phyloP scores from a whole-genome alignment of 176 grass and related monocot species.

The Dendrocalamus sinicus region DNA sequence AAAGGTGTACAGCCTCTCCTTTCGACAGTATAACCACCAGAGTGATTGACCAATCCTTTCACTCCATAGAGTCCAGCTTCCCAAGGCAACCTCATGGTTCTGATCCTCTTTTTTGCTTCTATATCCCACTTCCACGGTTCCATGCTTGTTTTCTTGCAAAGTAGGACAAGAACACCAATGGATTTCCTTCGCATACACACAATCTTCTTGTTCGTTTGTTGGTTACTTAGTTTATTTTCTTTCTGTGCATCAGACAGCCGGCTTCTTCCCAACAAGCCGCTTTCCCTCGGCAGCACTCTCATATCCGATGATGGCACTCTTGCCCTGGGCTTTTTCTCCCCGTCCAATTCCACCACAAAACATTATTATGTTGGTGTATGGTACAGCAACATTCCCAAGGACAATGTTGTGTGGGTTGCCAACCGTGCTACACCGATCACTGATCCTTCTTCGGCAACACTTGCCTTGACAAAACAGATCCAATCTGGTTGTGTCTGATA shows the following conservation, averaged over 20 bases:
- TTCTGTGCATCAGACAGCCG: slow-evolving; percentile 16
- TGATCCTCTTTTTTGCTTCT: not conserved
- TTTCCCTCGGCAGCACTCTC: slow-evolving; percentile 6
- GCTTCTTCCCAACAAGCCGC: slow-evolving; percentile 14
- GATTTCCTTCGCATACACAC: not conserved
- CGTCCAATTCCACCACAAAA: not conserved
- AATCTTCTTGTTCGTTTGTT: not conserved
- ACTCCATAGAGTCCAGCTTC: not conserved
- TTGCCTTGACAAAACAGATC: slow-evolving; percentile 10
- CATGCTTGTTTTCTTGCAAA: not conserved
- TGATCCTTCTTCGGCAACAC: slow-evolving; percentile 18
- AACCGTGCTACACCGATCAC: slow-evolving; percentile 35
- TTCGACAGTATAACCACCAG: too few relatives aligned
- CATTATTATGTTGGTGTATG: slow-evolving; percentile 42
- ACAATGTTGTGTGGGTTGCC: slow-evolving; percentile 49
- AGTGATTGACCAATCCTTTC: not conserved
- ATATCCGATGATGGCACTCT: slow-evolving; percentile 35
- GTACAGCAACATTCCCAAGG: slow-evolving; percentile 34
- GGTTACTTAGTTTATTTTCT: not conserved
- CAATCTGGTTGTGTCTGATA: slow-evolving; percentile 30
- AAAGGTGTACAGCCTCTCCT: not conserved
- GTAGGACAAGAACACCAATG: not conserved
- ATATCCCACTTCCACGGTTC: not conserved
- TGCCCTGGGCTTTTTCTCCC: slow-evolving; percentile 48
- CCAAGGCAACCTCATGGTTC: not conserved